Evolutionary conservation across 345 rosid species (phyloP), one percentile per base, ranked within the genome.

Genomic region (Hirschfeldia incana): DNA sequence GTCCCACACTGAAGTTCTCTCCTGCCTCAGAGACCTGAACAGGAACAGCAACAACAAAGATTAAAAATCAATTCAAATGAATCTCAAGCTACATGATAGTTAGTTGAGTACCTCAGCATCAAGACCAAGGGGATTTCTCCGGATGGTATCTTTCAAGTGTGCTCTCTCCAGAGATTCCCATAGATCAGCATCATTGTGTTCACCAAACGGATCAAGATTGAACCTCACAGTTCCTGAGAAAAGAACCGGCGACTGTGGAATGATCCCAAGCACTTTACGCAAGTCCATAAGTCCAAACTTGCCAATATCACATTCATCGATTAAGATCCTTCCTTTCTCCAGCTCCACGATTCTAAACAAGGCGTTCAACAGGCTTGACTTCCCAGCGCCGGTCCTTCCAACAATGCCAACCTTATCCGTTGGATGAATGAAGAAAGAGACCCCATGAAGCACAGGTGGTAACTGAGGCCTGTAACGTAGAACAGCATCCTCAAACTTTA

Each of bases 361-460:
- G 16, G 97, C 92, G 75, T 92, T 97, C 74, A 94, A 88, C 44
- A 94, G 80, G 62, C 96, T 92, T 63, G 98, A 94, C 80, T 92
- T 94, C 64, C 97, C 98, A 7, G 97, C 94, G 12, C 98, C 98
- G 0, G 98, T 92, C 76, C 98, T 87, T 15, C 98, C 98, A 30
- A 91, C 98, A 11, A 94, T 87, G 75, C 97, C 97, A 4, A 94
- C 86, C 70, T 90, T 94, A 85, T 91, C 94, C 28, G 93, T 90
- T 21, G 99, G 94, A 85, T 87, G 84, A 73, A 95, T 85, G 10
- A 77, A 71, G 81, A 95, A 95, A 51, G 97, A 89, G 72, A 95
- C 76, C 28, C 94, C 97, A 85, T 93, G 98, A 67, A 95, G 83
- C 64, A 95, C 99, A 26, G 99, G 94, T 10, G 98, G 98, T 82